Percentiles rank a stretch among this genome's conserved stretches.
phyloP scores from a whole-genome alignment of 2,329 filamentous ascomycete species.

The Paradendryphiella salina region DNA sequence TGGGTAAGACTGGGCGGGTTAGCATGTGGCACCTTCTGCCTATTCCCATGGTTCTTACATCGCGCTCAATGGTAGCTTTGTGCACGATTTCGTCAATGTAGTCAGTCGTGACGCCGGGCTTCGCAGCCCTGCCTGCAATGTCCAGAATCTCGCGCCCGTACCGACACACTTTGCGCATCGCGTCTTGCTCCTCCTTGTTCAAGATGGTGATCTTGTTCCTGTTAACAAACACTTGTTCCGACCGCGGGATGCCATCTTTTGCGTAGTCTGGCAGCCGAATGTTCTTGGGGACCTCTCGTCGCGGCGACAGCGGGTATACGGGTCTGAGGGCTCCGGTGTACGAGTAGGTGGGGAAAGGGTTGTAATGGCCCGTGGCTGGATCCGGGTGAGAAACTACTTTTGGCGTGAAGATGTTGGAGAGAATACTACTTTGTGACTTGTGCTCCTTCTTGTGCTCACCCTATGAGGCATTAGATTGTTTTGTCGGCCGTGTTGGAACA shows the following conservation, averaged over 20 bases:
- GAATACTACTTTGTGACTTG: conserved; percentile 75
- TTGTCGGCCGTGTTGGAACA: conserved; percentile 9
- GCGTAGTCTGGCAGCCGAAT: conserved; percentile 89
- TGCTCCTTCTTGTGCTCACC: conserved; percentile 79
- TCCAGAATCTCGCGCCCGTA: conserved; percentile 90
- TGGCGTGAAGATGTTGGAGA: conserved; percentile 74
- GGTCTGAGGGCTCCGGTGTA: conserved; percentile 83
- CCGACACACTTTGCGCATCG: conserved; percentile 89
- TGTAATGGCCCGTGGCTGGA: conserved; percentile 85
- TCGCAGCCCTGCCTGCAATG: conserved; percentile 78
- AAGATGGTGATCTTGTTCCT: conserved; percentile 83
- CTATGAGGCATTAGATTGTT: conserved; percentile 54
- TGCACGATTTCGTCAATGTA: conserved; percentile 94
- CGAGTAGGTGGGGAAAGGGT: conserved; percentile 86
- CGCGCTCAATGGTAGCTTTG: conserved; percentile 88
- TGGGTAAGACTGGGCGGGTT: conserved; percentile 75
- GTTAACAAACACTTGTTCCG: conserved; percentile 66
- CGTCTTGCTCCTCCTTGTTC: conserved; percentile 77
- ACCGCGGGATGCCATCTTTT: conserved; percentile 73
- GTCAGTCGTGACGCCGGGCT: conserved; percentile 94
- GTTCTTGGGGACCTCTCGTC: conserved; percentile 67
- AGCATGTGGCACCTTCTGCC: conserved; percentile 7
- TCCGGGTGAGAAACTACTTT: conserved; percentile 88
- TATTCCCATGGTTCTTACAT: conserved; percentile 61
- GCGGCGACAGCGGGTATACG: conserved; percentile 63